phyloP scores from a whole-genome alignment of 768 basidiomycete genomes.

The Kwoniella dendrophila region DNA sequence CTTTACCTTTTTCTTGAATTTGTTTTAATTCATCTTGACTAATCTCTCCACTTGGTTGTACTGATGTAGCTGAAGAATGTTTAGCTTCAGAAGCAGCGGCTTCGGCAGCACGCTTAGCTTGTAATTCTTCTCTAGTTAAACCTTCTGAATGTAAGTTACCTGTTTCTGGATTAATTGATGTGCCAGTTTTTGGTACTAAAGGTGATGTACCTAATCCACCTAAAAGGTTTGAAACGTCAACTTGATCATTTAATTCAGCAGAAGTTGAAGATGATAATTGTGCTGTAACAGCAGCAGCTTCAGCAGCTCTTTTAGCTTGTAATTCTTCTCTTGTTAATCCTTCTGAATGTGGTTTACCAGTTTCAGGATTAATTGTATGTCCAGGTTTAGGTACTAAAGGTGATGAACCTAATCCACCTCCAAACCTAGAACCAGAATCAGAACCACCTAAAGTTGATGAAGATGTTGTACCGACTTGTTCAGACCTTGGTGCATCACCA shows the following conservation, averaged over 20 bases:
- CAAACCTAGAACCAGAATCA: background rate
- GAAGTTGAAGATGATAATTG: background rate
- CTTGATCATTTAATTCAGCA: conserved; percentile 7
- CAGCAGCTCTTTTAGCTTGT: conserved; percentile 35
- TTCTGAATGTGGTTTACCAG: conserved; percentile 43
- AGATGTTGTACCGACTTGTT: conserved; percentile 9
- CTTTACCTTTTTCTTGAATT: conserved; percentile 18
- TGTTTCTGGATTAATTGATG: conserved; percentile 42
- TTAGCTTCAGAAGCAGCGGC: background rate
- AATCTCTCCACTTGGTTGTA: conserved; percentile 7
- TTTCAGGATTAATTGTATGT: conserved; percentile 36
- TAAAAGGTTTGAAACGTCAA: background rate
- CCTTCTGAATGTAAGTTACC: conserved; percentile 43
- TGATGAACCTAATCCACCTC: conserved; percentile 41
- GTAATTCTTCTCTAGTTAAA: conserved; percentile 42
- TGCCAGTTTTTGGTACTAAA: conserved; percentile 45
- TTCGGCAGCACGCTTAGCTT: conserved; percentile 33
- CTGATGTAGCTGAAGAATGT: conserved; percentile 3
- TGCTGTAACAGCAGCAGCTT: conserved; percentile 8
- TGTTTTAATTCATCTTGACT: conserved; percentile 16
- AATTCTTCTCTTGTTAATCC: conserved; percentile 45
- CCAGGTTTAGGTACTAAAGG: conserved; percentile 47
- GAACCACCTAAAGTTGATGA: too few relatives aligned
- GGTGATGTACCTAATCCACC: conserved; percentile 45
- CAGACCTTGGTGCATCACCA: conserved; percentile 16